Base-by-base conservation (phyloP, 768 basidiomycete genomes). In the Amanita jacksonii region DNA sequence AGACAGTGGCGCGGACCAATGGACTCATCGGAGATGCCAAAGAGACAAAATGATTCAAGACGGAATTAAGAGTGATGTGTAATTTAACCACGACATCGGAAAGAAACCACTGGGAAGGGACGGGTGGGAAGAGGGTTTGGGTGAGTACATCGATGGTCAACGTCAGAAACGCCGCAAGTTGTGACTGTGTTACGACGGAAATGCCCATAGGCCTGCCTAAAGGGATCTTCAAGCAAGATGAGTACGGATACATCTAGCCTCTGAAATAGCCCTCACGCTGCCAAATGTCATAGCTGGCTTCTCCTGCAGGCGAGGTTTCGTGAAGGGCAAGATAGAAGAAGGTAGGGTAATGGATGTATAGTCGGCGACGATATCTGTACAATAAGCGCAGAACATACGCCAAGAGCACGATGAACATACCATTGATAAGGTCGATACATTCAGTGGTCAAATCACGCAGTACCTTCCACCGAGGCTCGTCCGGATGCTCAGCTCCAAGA, bases 21-120 rank as follows among this genome's bases (percentile, higher is more conserved):
- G 31, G 15, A 10, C 16, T 30, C 18, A 37, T 13, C n/a, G 44
- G 20, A 20, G 67, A 72, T 25, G 57, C 58, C 10, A 64, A 49
- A 6, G 70, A 69, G 23, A 69, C 51, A 46, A 69, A 69, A 46
- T 58, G 68, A 28, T 45, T 20, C 25, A 45, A 37, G 5, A 38
- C 24, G 5, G 13, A 18, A 38, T 74, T 60, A 48, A 76, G 69
- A 18, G 67, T 58, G 24, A 60, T 57, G 24, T 64, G 56, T 8
- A 67, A 57, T 24, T 59, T 63, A 25, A 69, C 71, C 36, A 65
- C 51, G 33, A 77, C 51, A 51, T 81, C 76, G 12, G 58, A 53
- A 7, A 79, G 62, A 39, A 77, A 73, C 62, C 70, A 72, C 25
- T 70, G 67, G 9, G 65, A 68, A 33, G 65, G 63, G 9, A 73